Base-by-base conservation (phyloP, 1,284 basidiomycete genomes). In the Thecaphora thlaspeos region DNA sequence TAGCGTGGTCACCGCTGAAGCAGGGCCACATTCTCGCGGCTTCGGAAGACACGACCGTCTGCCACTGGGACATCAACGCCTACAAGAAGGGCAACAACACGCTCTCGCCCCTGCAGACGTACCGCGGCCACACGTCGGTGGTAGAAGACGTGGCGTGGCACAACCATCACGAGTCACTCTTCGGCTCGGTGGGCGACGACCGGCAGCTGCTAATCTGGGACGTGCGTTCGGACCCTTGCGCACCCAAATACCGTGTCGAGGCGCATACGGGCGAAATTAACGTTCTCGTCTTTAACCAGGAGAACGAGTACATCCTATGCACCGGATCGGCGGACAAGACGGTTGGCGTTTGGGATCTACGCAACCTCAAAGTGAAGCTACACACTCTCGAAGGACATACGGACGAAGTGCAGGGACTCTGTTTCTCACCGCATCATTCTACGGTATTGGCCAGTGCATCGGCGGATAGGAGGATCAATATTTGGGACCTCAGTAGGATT, bases 71-170 rank as follows among this genome's bases (percentile, higher is more conserved):
- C 79, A 82, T 97, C 43, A 90, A 89, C 76, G 84, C 86, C 5
- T 98, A 94, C 79, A 84, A 87, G 22, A 97, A 93, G 80, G 83
- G 83, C 24, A 88, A 87, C 61, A 83, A 83, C 23, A 84, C 85
- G 2, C 82, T 98, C 18, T 87, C 93, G 57, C 92, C 95, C 9
- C 82, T 88, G 2, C 85, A 82, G 43, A 83, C 88, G 18, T 99
- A 90, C 81, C 85, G 84, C 56, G 94, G 93, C 2, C 77, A 79
- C 50, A 66, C 74, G 5, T 45, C 68, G 12, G 56, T 77, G 17
- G 77, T 75, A 9, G 92, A 95, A 90, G 95, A 98, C 76, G 93
- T 98, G 2, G 92, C 95, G 64, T 98, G 94, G 94, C 89, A 95
- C 80, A 82, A 87, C 12, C 85, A 84, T 19, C 83, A 89, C 76